A percentile compares a stretch with the other conserved stretches of the same genome.
phyloP scores from a whole-genome alignment of 495 filamentous ascomycete species.

The Neurospora sublineolata region DNA sequence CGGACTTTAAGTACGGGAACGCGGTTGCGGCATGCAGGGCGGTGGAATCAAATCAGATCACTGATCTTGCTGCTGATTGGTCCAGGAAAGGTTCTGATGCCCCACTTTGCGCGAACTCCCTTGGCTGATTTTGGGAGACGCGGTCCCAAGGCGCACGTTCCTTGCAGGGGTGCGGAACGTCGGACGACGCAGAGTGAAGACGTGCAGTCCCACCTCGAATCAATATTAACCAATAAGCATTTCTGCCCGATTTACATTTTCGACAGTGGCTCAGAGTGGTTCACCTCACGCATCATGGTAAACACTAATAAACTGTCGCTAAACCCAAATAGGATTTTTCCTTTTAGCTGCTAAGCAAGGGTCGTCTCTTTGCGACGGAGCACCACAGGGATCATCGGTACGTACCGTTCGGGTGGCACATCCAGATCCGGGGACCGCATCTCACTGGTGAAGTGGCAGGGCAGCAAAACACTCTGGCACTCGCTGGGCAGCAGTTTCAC shows the following conservation, averaged over 20 bases:
- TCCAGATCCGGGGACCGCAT: background rate
- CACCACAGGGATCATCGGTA: background rate
- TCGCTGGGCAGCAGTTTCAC: background rate
- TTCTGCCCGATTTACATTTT: background rate
- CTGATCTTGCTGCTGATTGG: slow-evolving; percentile 9
- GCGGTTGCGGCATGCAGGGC: slow-evolving; percentile 17
- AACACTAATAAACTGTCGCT: background rate
- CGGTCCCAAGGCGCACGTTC: slow-evolving; percentile 1
- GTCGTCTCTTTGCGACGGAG: background rate
- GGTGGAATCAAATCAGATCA: slow-evolving; percentile 35
- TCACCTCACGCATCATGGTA: background rate
- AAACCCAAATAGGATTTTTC: background rate
- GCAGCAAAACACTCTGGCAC: background rate
- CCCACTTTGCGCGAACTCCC: slow-evolving; percentile 5
- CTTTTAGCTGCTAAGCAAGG: background rate
- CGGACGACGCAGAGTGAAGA: background rate
- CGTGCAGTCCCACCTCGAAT: slow-evolving; percentile 7
- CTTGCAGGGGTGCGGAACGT: background rate
- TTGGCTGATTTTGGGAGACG: slow-evolving; percentile 16
- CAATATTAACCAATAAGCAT: background rate
- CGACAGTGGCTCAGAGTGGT: background rate
- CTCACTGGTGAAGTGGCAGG: background rate
- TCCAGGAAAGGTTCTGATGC: background rate
- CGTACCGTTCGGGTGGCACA: background rate
- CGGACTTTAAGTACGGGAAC: slow-evolving; percentile 32